Percentiles rank a stretch among this genome's conserved stretches.
Evolutionary conservation across 2,329 filamentous ascomycete genomes (phyloP).

Genomic region (Trichoderma semiorbis): DNA sequence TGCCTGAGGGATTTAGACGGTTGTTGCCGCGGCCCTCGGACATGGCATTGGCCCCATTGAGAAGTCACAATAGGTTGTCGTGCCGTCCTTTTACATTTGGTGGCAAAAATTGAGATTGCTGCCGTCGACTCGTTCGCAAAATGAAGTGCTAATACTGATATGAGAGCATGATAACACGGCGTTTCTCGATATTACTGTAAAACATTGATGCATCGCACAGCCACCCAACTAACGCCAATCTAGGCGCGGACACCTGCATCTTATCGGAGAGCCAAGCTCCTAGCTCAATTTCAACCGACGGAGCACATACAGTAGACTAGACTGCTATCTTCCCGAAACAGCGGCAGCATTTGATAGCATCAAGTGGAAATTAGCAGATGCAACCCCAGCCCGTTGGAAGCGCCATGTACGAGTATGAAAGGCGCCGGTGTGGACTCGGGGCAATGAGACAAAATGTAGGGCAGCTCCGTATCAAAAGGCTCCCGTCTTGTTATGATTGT

Average conservation of each 20-base stretch:
- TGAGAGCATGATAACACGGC: neutral
- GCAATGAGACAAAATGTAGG: neutral
- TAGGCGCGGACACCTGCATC: conserved; percentile 8
- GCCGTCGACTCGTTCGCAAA: neutral
- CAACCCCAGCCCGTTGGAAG: neutral
- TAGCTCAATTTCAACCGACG: neutral
- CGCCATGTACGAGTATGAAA: neutral
- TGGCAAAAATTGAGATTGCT: neutral
- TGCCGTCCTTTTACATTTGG: neutral
- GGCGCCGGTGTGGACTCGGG: neutral
- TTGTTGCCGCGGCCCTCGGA: neutral
- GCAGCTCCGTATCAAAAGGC: neutral
- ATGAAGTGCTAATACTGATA: neutral
- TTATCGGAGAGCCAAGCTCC: conserved; percentile 15
- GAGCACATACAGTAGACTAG: neutral
- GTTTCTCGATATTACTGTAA: neutral
- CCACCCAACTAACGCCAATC: neutral
- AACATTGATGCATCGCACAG: neutral
- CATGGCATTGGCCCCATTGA: neutral
- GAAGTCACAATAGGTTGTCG: neutral
- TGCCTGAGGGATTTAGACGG: neutral
- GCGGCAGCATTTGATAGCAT: neutral
- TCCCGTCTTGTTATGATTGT: neutral
- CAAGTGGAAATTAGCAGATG: conserved; percentile 17
- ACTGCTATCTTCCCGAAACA: neutral